Evolutionary conservation across 2,329 filamentous ascomycete species (phyloP), one percentile per base, ranked within the genome.

Genomic region (Arachnomyces sp.): DNA sequence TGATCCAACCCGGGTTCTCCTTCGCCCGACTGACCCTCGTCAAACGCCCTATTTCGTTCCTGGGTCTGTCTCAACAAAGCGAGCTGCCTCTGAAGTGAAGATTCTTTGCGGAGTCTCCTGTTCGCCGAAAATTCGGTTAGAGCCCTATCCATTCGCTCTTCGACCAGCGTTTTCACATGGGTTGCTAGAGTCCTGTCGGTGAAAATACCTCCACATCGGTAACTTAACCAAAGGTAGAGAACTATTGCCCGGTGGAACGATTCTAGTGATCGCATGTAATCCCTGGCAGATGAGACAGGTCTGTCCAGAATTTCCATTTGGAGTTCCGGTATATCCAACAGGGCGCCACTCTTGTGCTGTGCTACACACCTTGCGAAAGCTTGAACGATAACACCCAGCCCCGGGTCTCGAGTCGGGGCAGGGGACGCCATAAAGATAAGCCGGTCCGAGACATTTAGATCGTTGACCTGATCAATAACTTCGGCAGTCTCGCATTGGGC

Each of bases 171-270:
- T 56, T 95, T 94, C 36, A 86, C 78, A 56, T 95, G 80, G 48
- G 85, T 82, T 1, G 86, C 88, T 32, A 95, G 70, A 1, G 70
- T 69, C 52, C 90, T 78, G 48, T 82, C 85, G 4, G 69, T 75
- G 60, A 95, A 94, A 37, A 93, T 73, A 36, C 86, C 85, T 3
- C 79, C 73, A 60, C 90, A 94, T 5, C 90, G 82, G 62, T 90
- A 96, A 52, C 85, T 90, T 12, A 98, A 72, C 92, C 92, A 98
- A 2, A 94, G 73, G 57, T 96, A 98, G 34, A 89, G 68, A 33
- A 90, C 86, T 29, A 98, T 68, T 18, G 78, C 72, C 53, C 86
- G 85, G 66, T 98, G 92, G 12, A 98, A 71, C 3, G 68, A 61
- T 60, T 98, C 92, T 14, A 96, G 69, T 7, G 71, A 64, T 40